A percentile compares a stretch with the other conserved stretches of the same genome.
Conservation (phyloP, 2,329 filamentous ascomycete species). For the Periconia sp. region DNA sequence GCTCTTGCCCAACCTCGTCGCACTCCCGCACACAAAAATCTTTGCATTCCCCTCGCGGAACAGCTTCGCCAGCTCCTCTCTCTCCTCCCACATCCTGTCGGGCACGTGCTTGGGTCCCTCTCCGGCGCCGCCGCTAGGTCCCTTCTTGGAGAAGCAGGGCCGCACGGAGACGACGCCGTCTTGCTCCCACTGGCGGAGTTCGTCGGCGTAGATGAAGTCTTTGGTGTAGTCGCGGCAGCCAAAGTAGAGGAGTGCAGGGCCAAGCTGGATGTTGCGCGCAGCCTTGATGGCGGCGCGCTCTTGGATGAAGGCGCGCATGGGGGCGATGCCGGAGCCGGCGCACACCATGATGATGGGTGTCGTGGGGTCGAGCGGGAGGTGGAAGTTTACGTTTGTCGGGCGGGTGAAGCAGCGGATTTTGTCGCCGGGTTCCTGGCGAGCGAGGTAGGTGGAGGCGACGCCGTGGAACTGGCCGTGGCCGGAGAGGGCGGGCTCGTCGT, state of each 20-base stretch:
- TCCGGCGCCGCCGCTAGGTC: slow-evolving; percentile 67
- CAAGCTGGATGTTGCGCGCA: slow-evolving; percentile 49
- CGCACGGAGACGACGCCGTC: slow-evolving; percentile 64
- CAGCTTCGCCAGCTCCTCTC: slow-evolving; percentile 49
- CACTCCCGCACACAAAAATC: slow-evolving; percentile 68
- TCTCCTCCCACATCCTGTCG: slow-evolving; percentile 55
- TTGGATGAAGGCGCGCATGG: slow-evolving; percentile 40
- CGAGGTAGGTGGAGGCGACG: slow-evolving; percentile 45
- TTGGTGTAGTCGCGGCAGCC: slow-evolving; percentile 62
- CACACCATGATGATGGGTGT: slow-evolving; percentile 56
- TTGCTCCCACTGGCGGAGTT: slow-evolving; percentile 63
- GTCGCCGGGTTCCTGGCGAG: slow-evolving; percentile 36
- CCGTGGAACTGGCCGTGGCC: slow-evolving; percentile 48
- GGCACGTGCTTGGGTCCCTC: slow-evolving; percentile 50
- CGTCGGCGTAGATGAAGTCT: slow-evolving; percentile 66
- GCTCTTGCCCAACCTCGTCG: slow-evolving; percentile 49
- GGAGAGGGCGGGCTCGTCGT: slow-evolving; percentile 48
- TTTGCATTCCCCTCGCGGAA: slow-evolving; percentile 55
- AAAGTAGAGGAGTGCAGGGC: slow-evolving; percentile 65
- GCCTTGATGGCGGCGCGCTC: slow-evolving; percentile 33
- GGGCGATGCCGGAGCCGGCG: slow-evolving; percentile 38
- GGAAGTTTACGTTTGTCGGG: slow-evolving; percentile 42
- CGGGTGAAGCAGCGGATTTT: slow-evolving; percentile 41
- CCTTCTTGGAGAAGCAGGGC: slow-evolving; percentile 64
- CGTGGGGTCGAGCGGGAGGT: slow-evolving; percentile 41